Base-by-base conservation (phyloP, 2,329 filamentous ascomycete genomes). In the Fonsecaea pugnacius region DNA sequence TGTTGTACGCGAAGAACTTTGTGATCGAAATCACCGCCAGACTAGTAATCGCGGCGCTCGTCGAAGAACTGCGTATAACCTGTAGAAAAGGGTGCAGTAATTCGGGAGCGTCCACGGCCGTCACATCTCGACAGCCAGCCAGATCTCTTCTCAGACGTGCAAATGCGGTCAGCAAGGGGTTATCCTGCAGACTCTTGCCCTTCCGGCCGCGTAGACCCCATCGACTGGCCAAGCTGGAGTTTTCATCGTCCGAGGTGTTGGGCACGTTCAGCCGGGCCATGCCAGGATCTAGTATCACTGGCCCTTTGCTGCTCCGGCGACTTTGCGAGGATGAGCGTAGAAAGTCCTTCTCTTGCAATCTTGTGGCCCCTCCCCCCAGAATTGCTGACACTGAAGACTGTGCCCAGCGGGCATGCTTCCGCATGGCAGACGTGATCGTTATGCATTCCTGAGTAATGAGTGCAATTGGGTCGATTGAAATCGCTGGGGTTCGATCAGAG, bases 391-490 rank as follows among this genome's bases (percentile, higher is more conserved):
- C 95, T 4, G 93, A 97, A 12, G 93, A 96, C 76, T 98, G 93
- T 54, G 92, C 92, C 84, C 94, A 98, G 70, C 95, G 90, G 69
- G 92, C 91, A 85, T 97, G 90, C 80, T 99, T 99, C 74, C 96
- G 93, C 85, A 99, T 97, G 66, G 93, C 92, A 67, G 94, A 97
- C 14, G 95, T 98, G 79, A 99, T 94, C 52, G 93, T 94, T 75
- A 98, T 98, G 78, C 95, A 99, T 88, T 99, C 95, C 78, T 94
- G 96, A 68, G 96, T 96, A 70, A 99, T 92, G 72, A 99, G 83
- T 55, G 92, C 93, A 63, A 96, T 89, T 1, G 93, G 92, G 73
- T 96, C 91, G 70, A 96, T 90, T 50, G 93, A 91, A 67, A 96
- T 91, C 12, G 60, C 61, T 27, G 61, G 60, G 1, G 43, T 57